Percentiles rank a stretch among this genome's conserved stretches.
These are phyloP conservation scores for Picochlorum costavermella DNA, from an alignment of 139 green algal genomes.

Conservation along the genomic window DNA sequence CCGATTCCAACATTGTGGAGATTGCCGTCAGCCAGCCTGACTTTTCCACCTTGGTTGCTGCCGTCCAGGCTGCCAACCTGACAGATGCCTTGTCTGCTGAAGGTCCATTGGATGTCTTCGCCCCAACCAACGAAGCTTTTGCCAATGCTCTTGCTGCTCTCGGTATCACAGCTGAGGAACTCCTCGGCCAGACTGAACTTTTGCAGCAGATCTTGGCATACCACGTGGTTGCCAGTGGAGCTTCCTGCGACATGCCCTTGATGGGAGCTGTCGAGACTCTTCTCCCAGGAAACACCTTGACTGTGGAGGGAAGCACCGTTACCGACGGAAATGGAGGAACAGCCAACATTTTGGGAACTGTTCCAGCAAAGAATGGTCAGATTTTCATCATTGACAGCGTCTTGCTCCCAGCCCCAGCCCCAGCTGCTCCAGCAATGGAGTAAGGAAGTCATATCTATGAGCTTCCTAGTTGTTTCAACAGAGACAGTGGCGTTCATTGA, in stretches of 20 bases:
- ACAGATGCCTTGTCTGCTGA: neutral
- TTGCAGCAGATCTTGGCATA: constrained; percentile 23
- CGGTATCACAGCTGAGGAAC: constrained; percentile 25
- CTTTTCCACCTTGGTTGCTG: constrained; percentile 5
- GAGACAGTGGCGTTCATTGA: too few species aligned
- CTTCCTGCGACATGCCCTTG: constrained; percentile 7
- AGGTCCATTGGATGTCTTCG: constrained; percentile 31
- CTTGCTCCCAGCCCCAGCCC: constrained; percentile 5
- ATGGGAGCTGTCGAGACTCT: neutral
- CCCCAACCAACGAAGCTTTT: constrained; percentile 42
- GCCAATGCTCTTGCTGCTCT: constrained; percentile 7
- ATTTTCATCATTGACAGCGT: constrained; percentile 18
- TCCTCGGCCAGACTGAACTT: constrained; percentile 30
- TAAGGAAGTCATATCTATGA: too few species aligned
- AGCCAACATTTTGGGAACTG: constrained; percentile 16
- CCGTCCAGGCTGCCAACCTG: neutral
- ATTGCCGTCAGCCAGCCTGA: neutral
- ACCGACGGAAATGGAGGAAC: neutral
- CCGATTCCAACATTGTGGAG: neutral
- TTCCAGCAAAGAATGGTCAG: constrained; percentile 9
- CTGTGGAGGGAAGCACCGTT: neutral
- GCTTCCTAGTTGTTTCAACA: too few species aligned
- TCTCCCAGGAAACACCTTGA: neutral
- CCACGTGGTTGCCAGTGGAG: constrained; percentile 20
- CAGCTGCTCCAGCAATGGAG: neutral